Evolutionary conservation across 495 filamentous ascomycete genomes (phyloP), one percentile per base, ranked within the genome.

Genomic region (Aspergillus steynii): DNA sequence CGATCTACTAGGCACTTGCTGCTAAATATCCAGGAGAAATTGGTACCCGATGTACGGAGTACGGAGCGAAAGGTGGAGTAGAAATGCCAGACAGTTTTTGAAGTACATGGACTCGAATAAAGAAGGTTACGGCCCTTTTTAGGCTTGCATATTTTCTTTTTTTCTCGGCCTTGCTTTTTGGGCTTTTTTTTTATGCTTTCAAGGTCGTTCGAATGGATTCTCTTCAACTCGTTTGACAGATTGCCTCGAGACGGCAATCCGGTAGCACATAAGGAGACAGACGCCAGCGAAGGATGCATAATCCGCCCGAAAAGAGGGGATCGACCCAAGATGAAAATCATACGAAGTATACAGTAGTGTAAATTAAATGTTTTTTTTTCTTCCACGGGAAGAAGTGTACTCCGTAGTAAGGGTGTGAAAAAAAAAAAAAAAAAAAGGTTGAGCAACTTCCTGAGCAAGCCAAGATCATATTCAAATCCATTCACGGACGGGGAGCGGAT

Each of bases 401-500:
- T 32, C 31, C 4, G 10, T 10, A 42, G 14, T 4, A 42, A 14
- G 14, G 20, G 0, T 20, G 20, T 20, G 14, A 12, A 37, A 12
- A 37, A 8, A 37, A 37, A 12, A 56, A 3, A 42, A n/a, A 56
- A 46, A 14, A 20, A 50, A 61, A 56, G 46, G 48, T 63, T 60
- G 20, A 45, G 34, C 42, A 49, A 37, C 58, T 27, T 29, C 34
- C 20, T 47, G 54, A 59, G 52, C 29, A 52, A 55, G 50, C 58
- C 55, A 64, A 58, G 61, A 56, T 58, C 55, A 53, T 51, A 48
- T 42, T 12, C 3, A 42, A 14, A 42, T 42, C 37, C 37, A 65
- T 68, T 66, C 63, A 68, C 56, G 65, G 64, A 70, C 63, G 60
- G 65, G 69, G 63, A 74, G 63, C 71, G 74, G 72, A 72, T 75